Conservation (phyloP, 495 filamentous ascomycete genomes). For the Xylaria cubensis region DNA sequence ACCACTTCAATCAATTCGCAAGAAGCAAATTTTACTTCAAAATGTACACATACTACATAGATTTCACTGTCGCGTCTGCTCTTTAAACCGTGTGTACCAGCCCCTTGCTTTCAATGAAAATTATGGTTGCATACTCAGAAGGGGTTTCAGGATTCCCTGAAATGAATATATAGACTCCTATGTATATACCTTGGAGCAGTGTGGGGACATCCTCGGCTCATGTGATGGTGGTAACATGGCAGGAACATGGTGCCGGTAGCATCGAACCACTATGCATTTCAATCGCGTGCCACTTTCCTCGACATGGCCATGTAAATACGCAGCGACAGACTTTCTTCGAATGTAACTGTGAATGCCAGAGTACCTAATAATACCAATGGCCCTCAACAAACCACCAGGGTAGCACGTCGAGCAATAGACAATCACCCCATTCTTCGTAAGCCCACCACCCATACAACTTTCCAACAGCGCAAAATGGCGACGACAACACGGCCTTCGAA, state of each 20-base stretch:
- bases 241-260: background rate
- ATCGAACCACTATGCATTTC: slow-evolving; percentile 14
- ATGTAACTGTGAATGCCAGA: background rate
- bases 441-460: background rate
- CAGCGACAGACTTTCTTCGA: background rate
- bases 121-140: too few relatives aligned
- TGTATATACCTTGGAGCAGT: background rate
- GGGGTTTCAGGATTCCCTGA: too few relatives aligned
- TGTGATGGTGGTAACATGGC: background rate
- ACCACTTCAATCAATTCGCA: too few relatives aligned
- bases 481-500: background rate
- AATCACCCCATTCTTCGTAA: background rate
- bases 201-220: background rate
- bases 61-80: too few relatives aligned
- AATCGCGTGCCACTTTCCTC: background rate
- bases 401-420: background rate
- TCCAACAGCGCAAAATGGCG: background rate
- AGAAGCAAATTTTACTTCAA: too few relatives aligned
- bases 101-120: too few relatives aligned
- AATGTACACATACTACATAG: too few relatives aligned
- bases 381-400: background rate
- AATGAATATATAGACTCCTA: too few relatives aligned
- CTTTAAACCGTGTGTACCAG: too few relatives aligned
- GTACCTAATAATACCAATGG: background rate
- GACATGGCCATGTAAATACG: background rate